Percentiles rank a stretch among this genome's conserved stretches.
phyloP scores from a whole-genome alignment of 768 basidiomycete species.

The Saitozyma sp. region DNA sequence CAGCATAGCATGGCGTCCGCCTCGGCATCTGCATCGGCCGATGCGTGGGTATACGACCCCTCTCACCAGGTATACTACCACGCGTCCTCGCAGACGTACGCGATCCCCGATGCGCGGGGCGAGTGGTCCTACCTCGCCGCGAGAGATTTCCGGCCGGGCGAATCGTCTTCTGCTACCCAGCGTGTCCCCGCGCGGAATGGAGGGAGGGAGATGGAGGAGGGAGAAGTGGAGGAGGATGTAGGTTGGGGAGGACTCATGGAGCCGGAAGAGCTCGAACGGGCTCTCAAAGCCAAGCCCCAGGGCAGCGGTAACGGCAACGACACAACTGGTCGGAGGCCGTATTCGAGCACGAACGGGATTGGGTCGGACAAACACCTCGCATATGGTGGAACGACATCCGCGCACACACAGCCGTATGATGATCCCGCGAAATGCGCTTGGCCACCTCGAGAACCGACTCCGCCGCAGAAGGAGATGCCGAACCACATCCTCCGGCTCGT shows the following conservation, averaged over 20 bases:
- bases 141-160: conserved; percentile 15
- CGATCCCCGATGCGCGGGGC: conserved; percentile 31
- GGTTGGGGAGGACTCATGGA: conserved; percentile 47
- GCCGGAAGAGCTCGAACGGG: conserved; percentile 26
- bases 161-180: conserved; percentile 6
- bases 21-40: too few relatives aligned
- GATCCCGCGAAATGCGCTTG: conserved; percentile 27
- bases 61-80: conserved; percentile 34
- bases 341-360: not conserved
- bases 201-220: conserved; percentile 28
- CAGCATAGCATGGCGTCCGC: too few relatives aligned
- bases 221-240: conserved; percentile 44
- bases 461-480: conserved; percentile 13
- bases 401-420: conserved; percentile 11
- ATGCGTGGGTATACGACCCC: conserved; percentile 33
- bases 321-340: too few relatives aligned
- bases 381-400: not conserved
- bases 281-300: conserved; percentile 3
- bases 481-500: conserved; percentile 42
- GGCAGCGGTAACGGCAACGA: not conserved
- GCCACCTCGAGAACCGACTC: not conserved
- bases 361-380: conserved; percentile 20
- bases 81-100: conserved; percentile 27
- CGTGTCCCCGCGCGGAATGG: not conserved
- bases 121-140: conserved; percentile 38